Base-by-base conservation (phyloP, 371 early-diverging fungal species). In the Thermomucor indicae-seudaticae region DNA sequence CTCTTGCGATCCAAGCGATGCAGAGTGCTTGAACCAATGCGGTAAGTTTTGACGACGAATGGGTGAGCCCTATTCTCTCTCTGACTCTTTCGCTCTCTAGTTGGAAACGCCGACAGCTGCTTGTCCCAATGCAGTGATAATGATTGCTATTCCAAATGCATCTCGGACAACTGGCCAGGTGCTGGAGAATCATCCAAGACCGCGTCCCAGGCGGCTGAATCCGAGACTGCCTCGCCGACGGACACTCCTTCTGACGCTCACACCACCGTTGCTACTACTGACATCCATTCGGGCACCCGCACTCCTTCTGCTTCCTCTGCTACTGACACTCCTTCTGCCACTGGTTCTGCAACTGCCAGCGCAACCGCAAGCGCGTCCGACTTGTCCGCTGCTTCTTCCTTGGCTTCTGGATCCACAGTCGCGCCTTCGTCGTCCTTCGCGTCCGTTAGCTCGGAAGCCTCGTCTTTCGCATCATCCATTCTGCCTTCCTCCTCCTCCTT, bases 151-250 rank as follows among this genome's bases (percentile, higher is more conserved):
- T 50, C 54, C 6, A 37, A 47, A 6, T 70, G 71, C 43, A 64
- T 70, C 20, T 40, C 49, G 19, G 41, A 64, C 23, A 53, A 67
- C 39, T 70, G 71, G 71, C 71, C 71, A 6, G 62, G 59, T 39
- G 47, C 42, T 52, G 23, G 47, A 31, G 6, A 49, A 31, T 3
- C 37, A 58, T 17, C 35, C 30, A 49, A 20, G 20, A 37, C 20
- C 17, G 39, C 46, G 31, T 27, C 42, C 19, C 19, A 5, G 11
- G 43, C 46, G 5, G 47, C 45, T 17, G 29, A 45, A 23, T 24
- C 60, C n/a, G 20, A 45, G 10, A 3, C 35, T 31, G 47, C 51
- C 8, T 34, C 50, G 16, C 17, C 51, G 12, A 40, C 60, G 11
- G 41, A 22, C 14, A 35, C 51, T 6, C 32, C 51, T 27, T 41